Evolutionary conservation across 2,329 filamentous ascomycete genomes (phyloP).

Genomic region (Furcasterigmium furcatum): DNA sequence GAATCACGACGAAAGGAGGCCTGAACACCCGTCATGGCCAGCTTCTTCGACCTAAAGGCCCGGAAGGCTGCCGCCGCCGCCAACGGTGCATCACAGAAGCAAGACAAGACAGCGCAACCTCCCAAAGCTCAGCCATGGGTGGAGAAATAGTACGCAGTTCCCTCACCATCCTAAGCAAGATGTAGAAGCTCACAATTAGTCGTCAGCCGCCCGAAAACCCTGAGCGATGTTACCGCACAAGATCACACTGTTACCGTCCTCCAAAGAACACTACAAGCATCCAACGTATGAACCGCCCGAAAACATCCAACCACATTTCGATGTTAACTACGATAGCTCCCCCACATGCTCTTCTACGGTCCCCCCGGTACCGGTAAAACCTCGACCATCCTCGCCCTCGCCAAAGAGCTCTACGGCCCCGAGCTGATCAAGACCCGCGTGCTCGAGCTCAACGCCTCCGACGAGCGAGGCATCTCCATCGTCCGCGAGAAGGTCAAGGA

Average conservation of each 20-base stretch:
- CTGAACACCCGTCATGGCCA: slow-evolving; percentile 70
- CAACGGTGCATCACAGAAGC: slow-evolving; percentile 60
- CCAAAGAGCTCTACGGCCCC: slow-evolving; percentile 95
- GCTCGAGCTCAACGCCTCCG: slow-evolving; percentile 98
- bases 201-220: slow-evolving; percentile 85
- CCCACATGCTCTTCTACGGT: slow-evolving; percentile 99
- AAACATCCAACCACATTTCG: background rate
- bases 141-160: slow-evolving; percentile 81
- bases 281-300: slow-evolving; percentile 67
- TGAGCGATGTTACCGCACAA: slow-evolving; percentile 94
- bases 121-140: slow-evolving; percentile 87
- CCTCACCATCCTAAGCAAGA: background rate
- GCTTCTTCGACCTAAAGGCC: slow-evolving; percentile 94
- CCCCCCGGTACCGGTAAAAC: slow-evolving; percentile 98
- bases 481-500: slow-evolving; percentile 98
- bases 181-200: slow-evolving; percentile 19
- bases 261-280: slow-evolving; percentile 87
- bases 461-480: slow-evolving; percentile 96
- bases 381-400: slow-evolving; percentile 92
- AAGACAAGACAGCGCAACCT: slow-evolving; percentile 55
- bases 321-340: slow-evolving; percentile 53
- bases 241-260: slow-evolving; percentile 95
- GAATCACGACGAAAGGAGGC: too few relatives aligned
- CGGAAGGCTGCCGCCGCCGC: slow-evolving; percentile 73
- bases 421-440: slow-evolving; percentile 90